Evolutionary conservation across 345 rosid genomes (phyloP), one percentile per base, ranked within the genome.

Genomic region (Linum lewisii): DNA sequence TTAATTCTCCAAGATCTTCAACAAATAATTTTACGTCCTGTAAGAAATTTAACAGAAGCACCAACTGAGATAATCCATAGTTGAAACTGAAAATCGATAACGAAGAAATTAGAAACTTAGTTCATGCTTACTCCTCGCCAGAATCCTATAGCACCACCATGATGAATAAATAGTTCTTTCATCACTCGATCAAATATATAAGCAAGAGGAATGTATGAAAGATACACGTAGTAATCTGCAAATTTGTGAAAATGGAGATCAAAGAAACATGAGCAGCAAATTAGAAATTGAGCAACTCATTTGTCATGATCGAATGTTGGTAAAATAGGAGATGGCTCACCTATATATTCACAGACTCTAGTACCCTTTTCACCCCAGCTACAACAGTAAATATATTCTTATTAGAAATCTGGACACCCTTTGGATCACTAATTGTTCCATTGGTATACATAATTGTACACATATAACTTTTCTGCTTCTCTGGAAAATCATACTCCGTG

Each of bases 371-470:
- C 24, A 82, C 90, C 45, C 99, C 99, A 58, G 87, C 90, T 60
- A 90, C 72, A 32, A 87, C 64, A 74, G 84, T 70, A 64, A 90
- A 77, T 64, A 94, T 87, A 79, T 85, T 85, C 2, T 84, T 83
- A 78, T 94, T 94, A 73, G 99, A 84, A 65, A 94, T 79, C 86
- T 90, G 32, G 7, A 90, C 99, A 71, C 99, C 99, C 69, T 87
- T 94, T 19, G 99, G 99, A 76, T 94, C 96, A 73, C 96, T 96
- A 73, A 97, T 90, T 66, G 99, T 94, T 66, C 99, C 99, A 60
- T 97, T 94, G 47, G 99, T 94, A 67, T 94, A 94, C 99, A 90
- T 94, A 59, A 90, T 85, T 18, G 97, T 94, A 72, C 96, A 90
- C 37, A 94, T 78, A 61, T 94, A 97, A 32, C 69, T 74, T 77